phyloP scores from a whole-genome alignment of 257 asterid genomes.

The Solanum ossicruentum region DNA sequence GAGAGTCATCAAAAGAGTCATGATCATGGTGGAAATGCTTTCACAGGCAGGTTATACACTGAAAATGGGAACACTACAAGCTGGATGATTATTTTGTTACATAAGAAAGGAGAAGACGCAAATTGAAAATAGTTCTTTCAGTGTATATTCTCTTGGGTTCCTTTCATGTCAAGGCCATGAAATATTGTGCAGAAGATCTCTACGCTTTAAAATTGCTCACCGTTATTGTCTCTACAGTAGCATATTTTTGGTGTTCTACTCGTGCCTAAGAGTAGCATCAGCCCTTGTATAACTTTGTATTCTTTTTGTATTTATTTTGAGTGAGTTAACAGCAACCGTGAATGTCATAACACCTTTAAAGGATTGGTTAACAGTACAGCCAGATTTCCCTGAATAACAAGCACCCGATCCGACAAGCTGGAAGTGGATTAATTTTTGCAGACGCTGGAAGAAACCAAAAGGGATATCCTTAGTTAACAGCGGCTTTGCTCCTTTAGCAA shows the following conservation, averaged over 20 bases:
- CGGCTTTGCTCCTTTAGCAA: no score
- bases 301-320: background rate
- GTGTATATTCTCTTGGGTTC: constrained; percentile 15
- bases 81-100: background rate
- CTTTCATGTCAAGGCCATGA: constrained; percentile 5
- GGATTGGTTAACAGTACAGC: background rate
- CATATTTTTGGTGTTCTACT: background rate
- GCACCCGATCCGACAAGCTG: background rate
- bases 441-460: background rate
- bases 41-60: constrained; percentile 13
- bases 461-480: no score
- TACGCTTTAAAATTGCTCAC: background rate
- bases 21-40: background rate
- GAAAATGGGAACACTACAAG: constrained; percentile 20
- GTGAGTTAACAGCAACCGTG: background rate
- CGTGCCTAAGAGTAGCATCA: background rate
- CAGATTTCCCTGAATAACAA: no score
- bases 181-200: background rate
- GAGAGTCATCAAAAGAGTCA: background rate
- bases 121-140: constrained; percentile 11
- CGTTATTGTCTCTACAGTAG: background rate
- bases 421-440: background rate
- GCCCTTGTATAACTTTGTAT: background rate
- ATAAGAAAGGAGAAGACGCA: background rate
- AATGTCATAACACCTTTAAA: background rate